Evolutionary conservation across 345 rosid genomes (phyloP).

Genomic region (Sonneratia caseolaris): DNA sequence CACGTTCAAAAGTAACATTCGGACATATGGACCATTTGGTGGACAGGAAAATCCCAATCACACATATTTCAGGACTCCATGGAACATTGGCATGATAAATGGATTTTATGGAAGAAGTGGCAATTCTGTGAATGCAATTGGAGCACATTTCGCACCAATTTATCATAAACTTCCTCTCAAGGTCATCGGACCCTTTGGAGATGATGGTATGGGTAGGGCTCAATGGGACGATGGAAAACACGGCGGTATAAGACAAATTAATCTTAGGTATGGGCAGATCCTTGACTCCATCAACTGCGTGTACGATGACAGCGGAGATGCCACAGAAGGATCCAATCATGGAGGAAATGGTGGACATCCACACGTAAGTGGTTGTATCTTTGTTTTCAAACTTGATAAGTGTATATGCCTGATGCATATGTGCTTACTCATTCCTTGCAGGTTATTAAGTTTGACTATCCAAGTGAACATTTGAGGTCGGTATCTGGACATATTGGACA

Average conservation of each 20-base stretch:
- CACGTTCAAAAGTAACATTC: not conserved
- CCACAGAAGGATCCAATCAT: not conserved
- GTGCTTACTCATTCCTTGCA: not conserved
- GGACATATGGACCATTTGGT: not conserved
- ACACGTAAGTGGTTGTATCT: not conserved
- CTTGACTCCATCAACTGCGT: not conserved
- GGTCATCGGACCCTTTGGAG: constrained; percentile 1
- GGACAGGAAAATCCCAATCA: not conserved
- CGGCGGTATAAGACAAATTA: not conserved
- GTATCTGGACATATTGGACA: constrained; percentile 1
- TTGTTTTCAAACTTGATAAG: too few relatives aligned
- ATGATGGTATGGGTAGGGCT: not conserved
- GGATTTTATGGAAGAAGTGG: constrained; percentile 1
- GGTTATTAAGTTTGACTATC: not conserved
- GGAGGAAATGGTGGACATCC: not conserved
- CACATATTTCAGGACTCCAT: not conserved
- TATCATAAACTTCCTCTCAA: constrained; percentile 1
- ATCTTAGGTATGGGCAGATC: not conserved
- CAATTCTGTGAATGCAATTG: not conserved
- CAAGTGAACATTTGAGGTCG: not conserved
- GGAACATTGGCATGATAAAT: constrained; percentile 1
- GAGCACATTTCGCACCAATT: not conserved
- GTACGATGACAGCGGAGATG: not conserved
- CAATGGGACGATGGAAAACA: not conserved
- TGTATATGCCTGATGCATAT: too few relatives aligned